Percentiles rank a stretch among this genome's conserved stretches.
phyloP scores from a whole-genome alignment of 495 filamentous ascomycete genomes.

The Aspergillus haitiensis region DNA sequence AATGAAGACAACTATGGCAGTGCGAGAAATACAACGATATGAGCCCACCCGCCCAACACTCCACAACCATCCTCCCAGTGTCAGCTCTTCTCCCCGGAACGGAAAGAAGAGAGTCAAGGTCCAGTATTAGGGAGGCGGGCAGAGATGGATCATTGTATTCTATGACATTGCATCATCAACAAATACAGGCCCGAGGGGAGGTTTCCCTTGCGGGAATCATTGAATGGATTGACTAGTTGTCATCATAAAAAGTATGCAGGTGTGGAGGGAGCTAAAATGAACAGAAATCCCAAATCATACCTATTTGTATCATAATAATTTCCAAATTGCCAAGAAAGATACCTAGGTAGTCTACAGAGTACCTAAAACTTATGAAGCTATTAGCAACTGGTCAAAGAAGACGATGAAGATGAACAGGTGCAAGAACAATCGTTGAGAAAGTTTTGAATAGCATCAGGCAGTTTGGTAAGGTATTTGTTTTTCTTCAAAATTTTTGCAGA shows the following conservation, averaged over 20 bases:
- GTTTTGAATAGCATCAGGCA: conserved; percentile 47
- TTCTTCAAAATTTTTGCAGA: conserved; percentile 80
- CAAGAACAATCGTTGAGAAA: conserved; percentile 16
- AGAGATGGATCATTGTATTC: conserved; percentile 54
- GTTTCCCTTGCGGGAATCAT: conserved; percentile 72
- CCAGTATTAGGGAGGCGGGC: conserved; percentile 60
- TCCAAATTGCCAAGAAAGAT: background rate
- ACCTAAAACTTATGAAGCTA: conserved; percentile 27
- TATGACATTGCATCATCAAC: conserved; percentile 25
- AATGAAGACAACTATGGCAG: conserved; percentile 32
- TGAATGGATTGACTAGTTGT: conserved; percentile 99
- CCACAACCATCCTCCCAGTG: conserved; percentile 83
- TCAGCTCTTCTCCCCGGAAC: conserved; percentile 31
- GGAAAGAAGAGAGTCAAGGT: conserved; percentile 42
- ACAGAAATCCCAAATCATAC: conserved; percentile 13
- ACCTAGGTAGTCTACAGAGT: conserved; percentile 13
- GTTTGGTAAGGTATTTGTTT: conserved; percentile 76
- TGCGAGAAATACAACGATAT: conserved; percentile 29
- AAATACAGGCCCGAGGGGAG: conserved; percentile 39
- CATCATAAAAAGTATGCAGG: conserved; percentile 65
- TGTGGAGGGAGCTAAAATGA: conserved; percentile 11
- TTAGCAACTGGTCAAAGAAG: conserved; percentile 22
- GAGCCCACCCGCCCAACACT: conserved; percentile 51
- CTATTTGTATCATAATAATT: conserved; percentile 2
- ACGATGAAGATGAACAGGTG: conserved; percentile 3